Evolutionary conservation across 169 alveolate species (phyloP), one percentile per base, ranked within the genome.

Genomic region (Plasmodium berghei): DNA sequence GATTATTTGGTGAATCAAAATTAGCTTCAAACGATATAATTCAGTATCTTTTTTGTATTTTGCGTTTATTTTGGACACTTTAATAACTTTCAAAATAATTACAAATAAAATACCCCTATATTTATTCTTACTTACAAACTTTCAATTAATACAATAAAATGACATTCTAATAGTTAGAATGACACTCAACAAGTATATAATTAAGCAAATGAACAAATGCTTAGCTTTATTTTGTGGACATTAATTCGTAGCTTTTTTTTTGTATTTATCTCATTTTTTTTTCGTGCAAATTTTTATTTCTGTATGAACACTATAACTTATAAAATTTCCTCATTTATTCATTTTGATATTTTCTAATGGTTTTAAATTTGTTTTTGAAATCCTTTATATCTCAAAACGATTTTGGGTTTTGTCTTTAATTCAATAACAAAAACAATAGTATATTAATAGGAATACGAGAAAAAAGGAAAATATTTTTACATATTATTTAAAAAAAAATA

Each of bases 1-100:
- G 99, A 88, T 89, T 98, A 5, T 98, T 94, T 93, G 99, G 99
- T 54, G 95, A 94, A 73, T 96, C 99, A 18, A 98, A 98, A 91
- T 92, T 98, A 20, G 98, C 99, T n/a, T 94, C 97, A 62, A 94
- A 94, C 34, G 99, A 98, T 74, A 95, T 98, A 71, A 86, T 95
- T 64, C 96, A 96, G 42, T 98, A 97, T 73, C 92, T 98, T 40
- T 93, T 95, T 73, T 98, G 99, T 24, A 95, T 98, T 22, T 88
- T 97, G 89, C 92, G 91, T 40, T 94, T 97, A 45, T 95, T 95
- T 52, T 94, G 97, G 95, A 95, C 94, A 45, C 89, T 96, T 20
- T 97, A 80, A 69, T 0, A 34, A 34, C 5, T 34, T 34, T 34
- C 42, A 34, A 34, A 34, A 34, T 34, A 34, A 34, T 4, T 34